Conservation (phyloP, 2,329 filamentous ascomycete species). For the Volutella citrinella region DNA sequence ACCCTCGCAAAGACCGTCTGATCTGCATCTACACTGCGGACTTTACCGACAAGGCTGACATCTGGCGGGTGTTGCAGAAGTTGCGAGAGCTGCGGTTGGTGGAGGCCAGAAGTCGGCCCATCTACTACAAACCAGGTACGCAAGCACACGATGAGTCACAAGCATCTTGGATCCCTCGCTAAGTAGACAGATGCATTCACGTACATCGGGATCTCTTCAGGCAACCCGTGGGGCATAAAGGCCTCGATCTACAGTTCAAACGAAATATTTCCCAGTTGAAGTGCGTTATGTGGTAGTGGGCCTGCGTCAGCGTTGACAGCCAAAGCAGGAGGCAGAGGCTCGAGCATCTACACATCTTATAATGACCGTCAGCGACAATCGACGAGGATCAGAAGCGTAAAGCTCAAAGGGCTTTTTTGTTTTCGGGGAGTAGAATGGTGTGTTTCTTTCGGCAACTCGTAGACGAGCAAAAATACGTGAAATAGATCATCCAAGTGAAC, state of each 20-base stretch:
- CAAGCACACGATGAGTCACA: constrained; percentile 20
- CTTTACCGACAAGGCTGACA: constrained; percentile 66
- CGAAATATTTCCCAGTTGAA: constrained; percentile 32
- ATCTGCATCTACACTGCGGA: constrained; percentile 79
- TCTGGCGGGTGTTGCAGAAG: constrained; percentile 62
- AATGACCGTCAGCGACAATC: too few relatives aligned
- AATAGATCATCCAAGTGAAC: too few relatives aligned
- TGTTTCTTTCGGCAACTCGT: too few relatives aligned
- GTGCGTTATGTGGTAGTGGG: not conserved
- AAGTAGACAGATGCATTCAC: constrained; percentile 60
- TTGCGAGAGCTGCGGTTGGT: constrained; percentile 63
- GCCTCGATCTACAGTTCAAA: constrained; percentile 54
- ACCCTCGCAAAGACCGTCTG: constrained; percentile 46
- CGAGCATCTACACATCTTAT: constrained; percentile 6
- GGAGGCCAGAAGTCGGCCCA: constrained; percentile 40
- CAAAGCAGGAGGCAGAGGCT: constrained; percentile 11
- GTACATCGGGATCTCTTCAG: constrained; percentile 58
- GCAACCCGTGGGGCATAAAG: constrained; percentile 61
- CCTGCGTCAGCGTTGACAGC: constrained; percentile 1
- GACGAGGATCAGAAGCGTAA: too few relatives aligned
- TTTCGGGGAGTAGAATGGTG: too few relatives aligned
- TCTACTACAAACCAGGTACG: constrained; percentile 77
- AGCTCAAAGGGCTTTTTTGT: too few relatives aligned
- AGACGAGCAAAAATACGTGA: too few relatives aligned
- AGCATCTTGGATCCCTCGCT: constrained; percentile 11